phyloP scores from a whole-genome alignment of 768 basidiomycete species.

The Phanerochaete sordida region DNA sequence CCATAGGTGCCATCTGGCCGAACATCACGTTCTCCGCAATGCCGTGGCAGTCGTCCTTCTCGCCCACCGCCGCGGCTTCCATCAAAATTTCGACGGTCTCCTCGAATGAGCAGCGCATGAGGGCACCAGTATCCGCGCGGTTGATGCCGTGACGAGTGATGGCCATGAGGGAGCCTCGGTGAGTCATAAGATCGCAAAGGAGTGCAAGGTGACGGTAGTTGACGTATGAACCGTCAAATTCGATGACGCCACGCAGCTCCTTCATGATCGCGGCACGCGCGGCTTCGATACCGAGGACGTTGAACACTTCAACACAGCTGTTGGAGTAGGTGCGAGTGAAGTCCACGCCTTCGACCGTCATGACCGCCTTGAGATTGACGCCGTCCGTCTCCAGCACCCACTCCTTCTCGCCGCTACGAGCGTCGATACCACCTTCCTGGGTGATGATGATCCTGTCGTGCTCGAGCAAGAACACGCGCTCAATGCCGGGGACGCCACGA shows the following conservation, averaged over 20 bases:
- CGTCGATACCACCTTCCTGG: constrained; percentile 61
- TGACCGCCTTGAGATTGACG: constrained; percentile 91
- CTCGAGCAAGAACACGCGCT: constrained; percentile 89
- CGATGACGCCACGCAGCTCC: constrained; percentile 93
- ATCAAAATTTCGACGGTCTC: constrained; percentile 99
- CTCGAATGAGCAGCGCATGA: constrained; percentile 99
- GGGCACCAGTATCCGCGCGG: constrained; percentile 95
- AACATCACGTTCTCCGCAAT: constrained; percentile 99
- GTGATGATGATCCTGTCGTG: constrained; percentile 73
- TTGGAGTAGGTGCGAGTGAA: constrained; percentile 93
- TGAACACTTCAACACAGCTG: constrained; percentile 92
- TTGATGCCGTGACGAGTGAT: constrained; percentile 99
- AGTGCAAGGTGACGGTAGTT: constrained; percentile 96
- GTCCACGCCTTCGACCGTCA: constrained; percentile 95
- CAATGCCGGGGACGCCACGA: constrained; percentile 88
- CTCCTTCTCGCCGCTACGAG: constrained; percentile 61
- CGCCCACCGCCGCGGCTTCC: constrained; percentile 97
- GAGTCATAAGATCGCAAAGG: constrained; percentile 98
- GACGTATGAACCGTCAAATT: constrained; percentile 99
- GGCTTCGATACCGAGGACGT: constrained; percentile 95
- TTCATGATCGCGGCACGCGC: constrained; percentile 92
- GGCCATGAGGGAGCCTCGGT: constrained; percentile 91
- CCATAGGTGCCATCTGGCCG: constrained; percentile 99
- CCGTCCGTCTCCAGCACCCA: constrained; percentile 99
- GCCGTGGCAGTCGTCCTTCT: constrained; percentile 97